phyloP scores from a whole-genome alignment of 169 alveolate genomes.

The Amoebophrya sp. region DNA sequence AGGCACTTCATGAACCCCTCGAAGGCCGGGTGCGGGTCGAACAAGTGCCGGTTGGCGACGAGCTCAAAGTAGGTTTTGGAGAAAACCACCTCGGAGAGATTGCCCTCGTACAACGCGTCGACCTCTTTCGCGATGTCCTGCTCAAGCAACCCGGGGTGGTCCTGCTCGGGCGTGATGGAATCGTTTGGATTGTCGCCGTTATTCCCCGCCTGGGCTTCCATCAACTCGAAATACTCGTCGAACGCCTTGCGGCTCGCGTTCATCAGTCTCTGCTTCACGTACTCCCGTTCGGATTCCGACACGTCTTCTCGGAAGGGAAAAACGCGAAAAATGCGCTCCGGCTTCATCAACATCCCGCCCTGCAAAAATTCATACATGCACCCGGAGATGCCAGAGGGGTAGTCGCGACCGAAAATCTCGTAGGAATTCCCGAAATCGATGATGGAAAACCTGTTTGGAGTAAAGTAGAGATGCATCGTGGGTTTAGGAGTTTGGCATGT shows the following conservation, averaged over 20 bases:
- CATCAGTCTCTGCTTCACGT: too few relatives aligned
- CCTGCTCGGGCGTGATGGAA: not conserved
- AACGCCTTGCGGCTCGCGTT: too few relatives aligned
- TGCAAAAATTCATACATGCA: not conserved
- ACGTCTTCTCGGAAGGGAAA: not conserved
- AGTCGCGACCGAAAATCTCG: not conserved
- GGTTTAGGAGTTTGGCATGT: too few relatives aligned
- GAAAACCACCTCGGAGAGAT: not conserved
- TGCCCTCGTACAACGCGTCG: not conserved
- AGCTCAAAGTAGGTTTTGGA: not conserved
- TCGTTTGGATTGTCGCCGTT: too few relatives aligned
- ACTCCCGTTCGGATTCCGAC: not conserved
- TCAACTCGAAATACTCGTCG: not conserved
- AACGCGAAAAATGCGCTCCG: not conserved
- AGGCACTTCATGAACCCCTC: slow-evolving; percentile 9
- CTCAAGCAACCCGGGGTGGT: not conserved
- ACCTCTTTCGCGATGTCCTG: not conserved
- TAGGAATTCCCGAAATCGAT: not conserved
- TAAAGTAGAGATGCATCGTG: too few relatives aligned
- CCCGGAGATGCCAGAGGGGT: not conserved
- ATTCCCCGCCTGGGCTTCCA: not conserved
- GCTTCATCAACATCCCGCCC: not conserved
- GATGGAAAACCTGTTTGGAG: not conserved
- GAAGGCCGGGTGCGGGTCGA: slow-evolving; percentile 24
- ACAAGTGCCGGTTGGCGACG: not conserved